Base-by-base conservation (phyloP, 345 rosid species). In the Nasturtium officinale region DNA sequence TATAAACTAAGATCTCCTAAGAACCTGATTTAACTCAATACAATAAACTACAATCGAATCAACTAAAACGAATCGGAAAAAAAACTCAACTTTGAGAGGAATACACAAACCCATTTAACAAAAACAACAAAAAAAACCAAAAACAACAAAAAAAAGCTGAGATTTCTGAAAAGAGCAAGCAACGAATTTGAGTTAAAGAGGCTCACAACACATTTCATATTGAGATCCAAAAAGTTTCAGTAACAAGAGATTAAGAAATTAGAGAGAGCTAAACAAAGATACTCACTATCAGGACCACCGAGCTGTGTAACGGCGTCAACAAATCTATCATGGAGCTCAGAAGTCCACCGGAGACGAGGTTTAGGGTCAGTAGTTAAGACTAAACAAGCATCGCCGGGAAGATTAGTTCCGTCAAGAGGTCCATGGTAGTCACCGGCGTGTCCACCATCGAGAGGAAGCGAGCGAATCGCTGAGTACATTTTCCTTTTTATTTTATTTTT, bases 321-420 rank as follows among this genome's bases (percentile, higher is more conserved):
- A 79, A 92, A 92, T 59, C 96, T 86, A 28, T 92, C 96, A 74
- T 90, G 95, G 51, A 90, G 95, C 84, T 92, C 98, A 8, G 89
- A 73, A 6, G 98, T 90, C 98, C 96, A 92, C 5, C 98, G 89
- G 72, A 92, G 98, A 12, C 95, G 89, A 58, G 96, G 96, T 81
- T 90, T 92, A 9, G 96, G 98, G 76, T 90, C 98, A 51, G 96
- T 74, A 25, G 98, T 90, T 71, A 92, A 89, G 55, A 88, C 96
- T 81, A 92, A 74, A 73, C 96, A 87, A n/a, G 92, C 92, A 17
- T 87, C 96, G 4, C 89, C 85, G 23, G 89, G 85, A 20, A 86
- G 77, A 79, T 83, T 84, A 25, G 87, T 80, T 13, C 91, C 89
- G 45, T 89, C 97, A 11, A 89, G 75, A 12, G 91, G 69, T n/a